Evolutionary conservation across 2,329 filamentous ascomycete species (phyloP).

Genomic region (Hypoxylon sp.): DNA sequence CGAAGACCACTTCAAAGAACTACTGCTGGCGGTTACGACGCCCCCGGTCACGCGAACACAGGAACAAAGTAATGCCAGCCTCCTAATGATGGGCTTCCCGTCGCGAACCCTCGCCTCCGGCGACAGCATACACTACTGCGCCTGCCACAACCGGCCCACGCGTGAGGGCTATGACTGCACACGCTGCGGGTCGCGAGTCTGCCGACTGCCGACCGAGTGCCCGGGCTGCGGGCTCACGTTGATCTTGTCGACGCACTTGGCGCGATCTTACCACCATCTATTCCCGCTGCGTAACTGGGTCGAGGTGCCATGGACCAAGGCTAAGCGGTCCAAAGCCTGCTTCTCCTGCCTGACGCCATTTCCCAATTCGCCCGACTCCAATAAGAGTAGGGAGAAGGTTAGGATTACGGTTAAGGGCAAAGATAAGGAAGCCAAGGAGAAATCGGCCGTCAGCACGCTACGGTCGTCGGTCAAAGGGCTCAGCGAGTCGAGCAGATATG

Average conservation of each 20-base stretch:
- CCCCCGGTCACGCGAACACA: constrained; percentile 82
- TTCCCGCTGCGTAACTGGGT: constrained; percentile 92
- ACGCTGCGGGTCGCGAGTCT: constrained; percentile 88
- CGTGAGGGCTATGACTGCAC: constrained; percentile 92
- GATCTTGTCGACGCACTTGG: constrained; percentile 92
- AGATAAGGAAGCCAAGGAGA: constrained; percentile 42
- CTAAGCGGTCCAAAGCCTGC: constrained; percentile 72
- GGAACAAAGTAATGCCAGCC: constrained; percentile 68
- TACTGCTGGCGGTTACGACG: constrained; percentile 89
- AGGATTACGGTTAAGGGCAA: constrained; percentile 43
- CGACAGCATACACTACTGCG: constrained; percentile 79
- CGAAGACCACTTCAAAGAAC: constrained; percentile 86
- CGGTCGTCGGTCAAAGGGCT: constrained; percentile 68
- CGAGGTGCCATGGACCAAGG: constrained; percentile 86
- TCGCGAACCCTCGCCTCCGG: constrained; percentile 80
- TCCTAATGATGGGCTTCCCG: constrained; percentile 99
- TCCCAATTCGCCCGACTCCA: constrained; percentile 59
- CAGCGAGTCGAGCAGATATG: constrained; percentile 88
- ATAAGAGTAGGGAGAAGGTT: constrained; percentile 34
- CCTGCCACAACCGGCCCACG: constrained; percentile 86
- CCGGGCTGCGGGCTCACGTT: constrained; percentile 91
- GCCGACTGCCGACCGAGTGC: constrained; percentile 88
- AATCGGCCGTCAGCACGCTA: constrained; percentile 31
- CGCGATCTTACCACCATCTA: constrained; percentile 91
- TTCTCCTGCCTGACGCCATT: constrained; percentile 83